Evolutionary conservation across 2,329 filamentous ascomycete species (phyloP), one percentile per base, ranked within the genome.

Genomic region (Geosmithia morbida): DNA sequence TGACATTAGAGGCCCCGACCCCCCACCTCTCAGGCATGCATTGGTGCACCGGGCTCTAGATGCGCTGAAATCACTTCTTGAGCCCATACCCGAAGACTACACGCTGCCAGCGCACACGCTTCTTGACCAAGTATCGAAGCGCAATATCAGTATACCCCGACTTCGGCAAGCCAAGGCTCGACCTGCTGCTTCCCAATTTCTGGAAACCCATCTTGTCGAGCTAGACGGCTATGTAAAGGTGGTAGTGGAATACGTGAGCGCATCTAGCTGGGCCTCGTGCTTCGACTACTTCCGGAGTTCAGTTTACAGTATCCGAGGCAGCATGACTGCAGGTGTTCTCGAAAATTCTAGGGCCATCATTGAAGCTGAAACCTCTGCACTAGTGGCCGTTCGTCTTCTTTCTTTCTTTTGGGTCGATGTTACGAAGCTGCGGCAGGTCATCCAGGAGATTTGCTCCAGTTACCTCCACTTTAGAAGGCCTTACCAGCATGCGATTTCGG

Each of bases 381-480:
- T 82, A 13, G 68, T 77, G 17, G 66, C 75, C 11, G 60, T 84
- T 44, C 71, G 77, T 39, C 66, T 82, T 33, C 64, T 83, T 22
- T 73, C 77, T 16, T 81, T 74, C 56, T 75, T 81, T 53, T 83
- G 78, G 76, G 74, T 82, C 18, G 79, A 83, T 55, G 69, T 68
- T 41, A 66, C 70, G 43, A 83, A 81, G 61, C 66, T 85, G 14
- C 72, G 76, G 40, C 60, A 75, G 18, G 57, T 84, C 46, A 72
- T 84, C 39, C 77, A 82, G 53, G 81, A 85, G 60, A 66, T 84
- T 39, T 81, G 77, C 57, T 78, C 77, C 19, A 79, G 72, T 56
- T 84, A 83, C 58, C 66, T 83, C 43, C 79, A 83, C 57, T 75
- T 84, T 51, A 72, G 77, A 51, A 80, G 76, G 53, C 61, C 72